These are phyloP conservation scores for Cordyceps militaris DNA, from an alignment of 2,329 filamentous ascomycete genomes.

Conservation along the genomic window DNA sequence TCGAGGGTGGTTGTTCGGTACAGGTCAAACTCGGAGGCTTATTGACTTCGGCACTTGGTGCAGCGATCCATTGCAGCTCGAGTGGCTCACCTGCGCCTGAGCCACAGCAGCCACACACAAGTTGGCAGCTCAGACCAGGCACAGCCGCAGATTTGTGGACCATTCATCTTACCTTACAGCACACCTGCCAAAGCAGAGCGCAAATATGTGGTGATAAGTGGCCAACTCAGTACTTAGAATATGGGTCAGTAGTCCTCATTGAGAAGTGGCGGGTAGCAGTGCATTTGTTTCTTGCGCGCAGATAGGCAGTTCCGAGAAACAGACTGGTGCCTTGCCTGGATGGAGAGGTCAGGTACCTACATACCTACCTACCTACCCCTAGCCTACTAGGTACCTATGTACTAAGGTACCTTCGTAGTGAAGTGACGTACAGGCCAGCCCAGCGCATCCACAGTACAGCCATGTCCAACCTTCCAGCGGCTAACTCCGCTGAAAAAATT, in stretches of 20 bases:
- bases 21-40: neutral
- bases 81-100: neutral
- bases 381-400: too few relatives aligned
- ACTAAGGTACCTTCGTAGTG: too few relatives aligned
- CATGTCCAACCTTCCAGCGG: neutral
- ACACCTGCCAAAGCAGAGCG: too few relatives aligned
- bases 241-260: neutral
- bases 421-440: neutral
- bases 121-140: neutral
- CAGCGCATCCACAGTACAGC: neutral
- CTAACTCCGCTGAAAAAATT: slow-evolving; percentile 9
- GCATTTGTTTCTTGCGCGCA: neutral
- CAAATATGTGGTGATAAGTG: slow-evolving; percentile 2
- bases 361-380: too few relatives aligned
- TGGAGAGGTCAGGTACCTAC: too few relatives aligned
- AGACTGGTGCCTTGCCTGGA: neutral
- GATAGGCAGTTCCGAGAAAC: neutral
- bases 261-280: neutral
- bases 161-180: too few relatives aligned
- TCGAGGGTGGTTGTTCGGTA: neutral
- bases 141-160: too few relatives aligned
- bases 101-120: neutral
- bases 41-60: too few relatives aligned
- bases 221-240: neutral
- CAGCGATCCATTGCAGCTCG: neutral